Conservation (phyloP, 192 early-diverging fungal genomes). For the Backusella luteola region DNA sequence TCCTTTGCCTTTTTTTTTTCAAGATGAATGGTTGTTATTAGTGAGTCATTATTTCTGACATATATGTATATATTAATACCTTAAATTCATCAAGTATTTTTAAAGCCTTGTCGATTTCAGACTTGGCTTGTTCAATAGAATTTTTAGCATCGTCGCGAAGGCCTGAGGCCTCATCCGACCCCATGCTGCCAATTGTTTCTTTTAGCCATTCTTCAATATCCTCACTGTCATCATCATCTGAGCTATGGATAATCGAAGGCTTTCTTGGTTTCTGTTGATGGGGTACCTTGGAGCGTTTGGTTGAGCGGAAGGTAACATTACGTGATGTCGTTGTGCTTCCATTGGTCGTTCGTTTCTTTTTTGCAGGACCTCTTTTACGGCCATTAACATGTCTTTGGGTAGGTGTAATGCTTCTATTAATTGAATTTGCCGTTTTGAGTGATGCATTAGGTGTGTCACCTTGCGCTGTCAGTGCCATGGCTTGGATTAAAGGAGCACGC, state of each 20-base stretch:
- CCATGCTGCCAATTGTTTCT: neutral
- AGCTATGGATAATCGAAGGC: neutral
- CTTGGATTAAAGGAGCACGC: constrained; percentile 18
- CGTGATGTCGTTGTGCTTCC: constrained; percentile 7
- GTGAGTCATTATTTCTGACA: neutral
- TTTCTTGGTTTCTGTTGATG: neutral
- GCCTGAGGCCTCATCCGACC: neutral
- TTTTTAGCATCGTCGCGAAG: constrained; percentile 5
- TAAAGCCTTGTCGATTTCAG: constrained; percentile 13
- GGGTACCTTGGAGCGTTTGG: constrained; percentile 4
- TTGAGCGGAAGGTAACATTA: constrained; percentile 9
- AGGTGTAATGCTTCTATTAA: neutral
- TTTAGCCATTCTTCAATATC: constrained; percentile 15
- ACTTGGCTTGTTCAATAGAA: constrained; percentile 7
- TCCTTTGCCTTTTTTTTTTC: neutral
- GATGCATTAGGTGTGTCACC: neutral
- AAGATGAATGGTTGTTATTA: neutral
- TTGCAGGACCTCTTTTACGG: neutral
- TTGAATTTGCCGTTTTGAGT: neutral
- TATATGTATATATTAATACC: neutral
- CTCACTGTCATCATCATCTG: neutral
- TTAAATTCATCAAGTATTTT: constrained; percentile 15
- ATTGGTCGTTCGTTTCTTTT: constrained; percentile 1
- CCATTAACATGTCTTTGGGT: neutral
- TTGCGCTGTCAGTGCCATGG: neutral